Evolutionary conservation across 1,284 basidiomycete genomes (phyloP).

Genomic region (Coriolopsis trogii): DNA sequence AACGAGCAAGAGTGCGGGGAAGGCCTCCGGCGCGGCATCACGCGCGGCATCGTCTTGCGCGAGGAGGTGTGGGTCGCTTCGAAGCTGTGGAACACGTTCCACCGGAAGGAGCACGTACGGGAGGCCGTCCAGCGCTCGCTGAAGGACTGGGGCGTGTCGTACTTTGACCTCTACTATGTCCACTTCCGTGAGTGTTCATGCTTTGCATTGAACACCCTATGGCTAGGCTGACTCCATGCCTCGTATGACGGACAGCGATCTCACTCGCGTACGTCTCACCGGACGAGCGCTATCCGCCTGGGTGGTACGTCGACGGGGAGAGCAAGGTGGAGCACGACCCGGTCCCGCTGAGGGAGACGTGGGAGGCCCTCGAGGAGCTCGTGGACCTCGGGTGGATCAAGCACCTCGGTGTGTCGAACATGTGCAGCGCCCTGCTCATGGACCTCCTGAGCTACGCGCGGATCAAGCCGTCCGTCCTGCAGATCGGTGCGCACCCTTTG

Average conservation of each 20-base stretch:
- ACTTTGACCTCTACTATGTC: constrained; percentile 31
- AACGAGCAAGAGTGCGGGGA: constrained; percentile 44
- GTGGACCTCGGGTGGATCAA: constrained; percentile 29
- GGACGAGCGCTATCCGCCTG: constrained; percentile 29
- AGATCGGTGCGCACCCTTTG: constrained; percentile 24
- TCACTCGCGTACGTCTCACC: constrained; percentile 28
- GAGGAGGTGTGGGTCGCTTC: constrained; percentile 40
- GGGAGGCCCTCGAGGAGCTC: constrained; percentile 31
- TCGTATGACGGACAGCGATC: constrained; percentile 19
- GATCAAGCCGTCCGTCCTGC: constrained; percentile 27
- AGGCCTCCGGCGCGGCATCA: constrained; percentile 41
- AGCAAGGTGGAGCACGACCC: constrained; percentile 27
- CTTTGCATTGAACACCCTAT: not conserved
- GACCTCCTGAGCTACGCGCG: constrained; percentile 31
- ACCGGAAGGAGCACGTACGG: constrained; percentile 27
- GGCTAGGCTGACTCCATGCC: not conserved
- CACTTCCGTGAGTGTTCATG: constrained; percentile 28
- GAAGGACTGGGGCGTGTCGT: constrained; percentile 31
- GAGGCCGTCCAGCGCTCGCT: constrained; percentile 28
- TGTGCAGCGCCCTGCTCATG: constrained; percentile 28
- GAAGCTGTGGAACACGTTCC: constrained; percentile 34
- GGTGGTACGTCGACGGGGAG: constrained; percentile 30
- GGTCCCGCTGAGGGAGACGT: constrained; percentile 30
- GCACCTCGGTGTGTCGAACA: constrained; percentile 31
- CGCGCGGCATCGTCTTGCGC: constrained; percentile 42